These are phyloP conservation scores for Blastomyces emzantsi DNA, from an alignment of 2,329 filamentous ascomycete genomes.

Conservation along the genomic window DNA sequence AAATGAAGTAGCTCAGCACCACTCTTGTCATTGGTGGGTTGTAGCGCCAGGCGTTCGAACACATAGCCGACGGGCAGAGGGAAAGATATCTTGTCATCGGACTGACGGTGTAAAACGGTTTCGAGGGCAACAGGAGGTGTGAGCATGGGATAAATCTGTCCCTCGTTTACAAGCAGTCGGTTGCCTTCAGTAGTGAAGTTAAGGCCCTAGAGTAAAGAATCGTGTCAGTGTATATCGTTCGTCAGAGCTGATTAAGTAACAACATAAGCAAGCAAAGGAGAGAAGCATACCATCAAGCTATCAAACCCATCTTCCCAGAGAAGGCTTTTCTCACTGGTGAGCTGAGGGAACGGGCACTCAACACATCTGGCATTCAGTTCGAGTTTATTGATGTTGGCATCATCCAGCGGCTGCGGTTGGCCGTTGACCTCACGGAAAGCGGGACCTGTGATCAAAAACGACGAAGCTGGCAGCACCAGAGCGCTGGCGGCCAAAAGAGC, in stretches of 20 bases:
- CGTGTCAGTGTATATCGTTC: constrained; percentile 4
- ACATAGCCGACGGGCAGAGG: constrained; percentile 37
- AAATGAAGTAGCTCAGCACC: constrained; percentile 30
- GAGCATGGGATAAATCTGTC: constrained; percentile 33
- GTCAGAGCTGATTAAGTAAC: neutral
- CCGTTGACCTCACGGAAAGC: neutral
- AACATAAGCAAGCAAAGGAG: neutral
- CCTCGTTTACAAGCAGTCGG: constrained; percentile 30
- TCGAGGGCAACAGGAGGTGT: constrained; percentile 24
- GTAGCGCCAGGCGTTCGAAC: constrained; percentile 31
- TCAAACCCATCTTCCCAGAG: constrained; percentile 30
- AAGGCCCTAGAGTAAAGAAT: constrained; percentile 22
- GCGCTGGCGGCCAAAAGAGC: constrained; percentile 29
- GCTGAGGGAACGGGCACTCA: constrained; percentile 33
- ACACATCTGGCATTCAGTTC: constrained; percentile 26
- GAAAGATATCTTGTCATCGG: constrained; percentile 30
- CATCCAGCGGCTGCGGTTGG: constrained; percentile 16
- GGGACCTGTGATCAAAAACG: constrained; percentile 27
- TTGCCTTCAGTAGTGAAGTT: constrained; percentile 31
- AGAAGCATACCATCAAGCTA: constrained; percentile 29
- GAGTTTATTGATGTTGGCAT: constrained; percentile 23
- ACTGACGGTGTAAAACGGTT: constrained; percentile 27
- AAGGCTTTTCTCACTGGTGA: constrained; percentile 21
- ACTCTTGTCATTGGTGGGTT: constrained; percentile 22
- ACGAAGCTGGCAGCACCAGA: constrained; percentile 28